Evolutionary conservation across 140 eudicot genomes (phyloP).

Genomic region (Erigeron philadelphicus): DNA sequence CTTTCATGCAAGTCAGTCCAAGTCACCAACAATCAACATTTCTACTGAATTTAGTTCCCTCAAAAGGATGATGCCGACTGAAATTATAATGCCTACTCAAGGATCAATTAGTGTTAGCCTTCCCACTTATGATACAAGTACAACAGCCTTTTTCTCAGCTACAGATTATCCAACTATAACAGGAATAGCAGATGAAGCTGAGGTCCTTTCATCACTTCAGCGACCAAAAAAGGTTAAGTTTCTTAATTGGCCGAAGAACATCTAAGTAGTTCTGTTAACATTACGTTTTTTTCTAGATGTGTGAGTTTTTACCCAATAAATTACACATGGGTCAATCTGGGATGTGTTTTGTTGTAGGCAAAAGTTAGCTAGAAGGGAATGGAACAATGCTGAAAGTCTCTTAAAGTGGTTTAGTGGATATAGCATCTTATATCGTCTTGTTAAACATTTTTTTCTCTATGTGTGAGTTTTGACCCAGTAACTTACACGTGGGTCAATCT

Average conservation of each 20-base stretch:
- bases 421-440: too few relatives aligned
- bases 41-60: slow-evolving; percentile 88
- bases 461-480: not conserved
- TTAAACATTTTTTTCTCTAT: not conserved
- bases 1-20: slow-evolving; percentile 87
- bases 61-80: slow-evolving; percentile 98
- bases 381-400: not conserved
- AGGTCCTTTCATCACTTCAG: slow-evolving; percentile 95
- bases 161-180: slow-evolving; percentile 86
- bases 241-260: not conserved
- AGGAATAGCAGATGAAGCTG: slow-evolving; percentile 98
- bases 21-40: slow-evolving; percentile 69
- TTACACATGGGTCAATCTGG: not conserved
- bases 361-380: not conserved
- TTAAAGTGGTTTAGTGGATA: not conserved
- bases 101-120: slow-evolving; percentile 75
- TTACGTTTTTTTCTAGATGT: not conserved
- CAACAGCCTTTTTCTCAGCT: slow-evolving; percentile 56
- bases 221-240: slow-evolving; percentile 84
- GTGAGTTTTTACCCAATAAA: not conserved
- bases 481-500: not conserved
- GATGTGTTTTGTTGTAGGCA: not conserved
- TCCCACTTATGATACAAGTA: slow-evolving; percentile 61
- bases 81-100: slow-evolving; percentile 87
- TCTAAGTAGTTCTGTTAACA: too few relatives aligned